Base-by-base conservation (phyloP, 1,139 yeast genomes). In the Suhomyces kunorum region DNA sequence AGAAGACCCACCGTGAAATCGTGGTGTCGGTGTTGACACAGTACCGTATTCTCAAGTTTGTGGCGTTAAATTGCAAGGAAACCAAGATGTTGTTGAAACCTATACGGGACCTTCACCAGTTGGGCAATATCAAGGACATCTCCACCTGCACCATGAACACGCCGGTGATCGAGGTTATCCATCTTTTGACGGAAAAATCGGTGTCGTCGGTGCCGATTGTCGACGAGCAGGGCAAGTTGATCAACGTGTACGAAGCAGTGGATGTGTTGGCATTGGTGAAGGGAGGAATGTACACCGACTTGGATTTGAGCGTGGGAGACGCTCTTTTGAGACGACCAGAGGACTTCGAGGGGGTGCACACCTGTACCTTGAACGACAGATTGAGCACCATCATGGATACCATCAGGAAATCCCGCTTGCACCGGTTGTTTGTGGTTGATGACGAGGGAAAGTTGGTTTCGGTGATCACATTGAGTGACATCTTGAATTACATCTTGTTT, bases 291-390 rank as follows among this genome's bases (percentile, higher is more conserved):
- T 89, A 90, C 58, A 87, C 90, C 28, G 98, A 92, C 62, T 71
- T 92, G 49, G 87, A 90, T 33, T 71, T 94, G 50, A 85, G 94
- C 43, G 97, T 94, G 8, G 99, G 98, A 3, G 98, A 92, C 61
- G 98, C 98, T 0, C 73, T 94, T 42, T 81, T 92, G 80, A 80
- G 96, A 61, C 79, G 98, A 58, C 84, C 96, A 7, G 97, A 90
- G 53, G 98, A 92, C 60, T 94, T 92, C 57, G 98, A 92, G 63
- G 98, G 99, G 43, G 98, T 94, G 12, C 90, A 90, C 63, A 92
- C 98, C 0, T 94, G 98, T 65, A 89, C 98, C 0, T 74, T 82
- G 49, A 77, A 82, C 51, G 99, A 94, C 61, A 76, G 94, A 47
- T 71, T 94, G 46, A 87, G 95, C 48, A 88, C 96, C 12, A 87